Percentiles rank a stretch among this genome's conserved stretches.
Conservation (phyloP, 129 eudicot genomes). For the Dittrichia graveolens region DNA sequence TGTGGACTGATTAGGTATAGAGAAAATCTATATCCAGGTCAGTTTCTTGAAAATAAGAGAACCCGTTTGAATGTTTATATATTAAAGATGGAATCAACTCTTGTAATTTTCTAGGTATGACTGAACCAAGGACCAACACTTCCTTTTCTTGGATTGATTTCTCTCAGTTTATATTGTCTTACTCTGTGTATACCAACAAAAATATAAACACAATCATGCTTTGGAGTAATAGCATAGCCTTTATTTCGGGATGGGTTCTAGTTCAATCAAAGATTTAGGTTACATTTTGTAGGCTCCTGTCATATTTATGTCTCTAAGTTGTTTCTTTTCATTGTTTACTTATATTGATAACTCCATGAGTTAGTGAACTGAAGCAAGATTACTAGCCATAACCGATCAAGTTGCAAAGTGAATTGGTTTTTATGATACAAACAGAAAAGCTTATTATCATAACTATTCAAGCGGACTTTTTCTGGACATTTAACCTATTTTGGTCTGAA, state of each 20-base stretch:
- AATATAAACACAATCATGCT: slow-evolving; percentile 4
- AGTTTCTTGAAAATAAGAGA: slow-evolving; percentile 2
- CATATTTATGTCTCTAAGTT: neutral
- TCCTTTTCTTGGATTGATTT: slow-evolving; percentile 13
- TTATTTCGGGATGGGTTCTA: slow-evolving; percentile 1
- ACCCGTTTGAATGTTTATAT: neutral
- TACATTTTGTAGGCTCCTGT: no score
- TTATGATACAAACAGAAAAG: no score
- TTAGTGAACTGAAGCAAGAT: slow-evolving; percentile 7
- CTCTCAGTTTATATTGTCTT: neutral
- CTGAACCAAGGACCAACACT: neutral
- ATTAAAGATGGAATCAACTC: slow-evolving; percentile 11
- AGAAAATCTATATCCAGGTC: slow-evolving; percentile 1
- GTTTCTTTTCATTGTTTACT: neutral
- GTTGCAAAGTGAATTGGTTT: no score
- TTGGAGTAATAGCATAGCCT: neutral
- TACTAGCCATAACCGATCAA: neutral
- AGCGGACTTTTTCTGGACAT: no score
- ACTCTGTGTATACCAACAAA: neutral
- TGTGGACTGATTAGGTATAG: slow-evolving; percentile 8
- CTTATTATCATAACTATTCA: no score
- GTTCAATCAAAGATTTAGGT: neutral
- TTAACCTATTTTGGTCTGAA: no score
- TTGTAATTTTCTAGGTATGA: slow-evolving; percentile 1
- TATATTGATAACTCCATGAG: neutral